Base-by-base conservation (phyloP, 495 filamentous ascomycete species). In the Aspergillus baeticus region DNA sequence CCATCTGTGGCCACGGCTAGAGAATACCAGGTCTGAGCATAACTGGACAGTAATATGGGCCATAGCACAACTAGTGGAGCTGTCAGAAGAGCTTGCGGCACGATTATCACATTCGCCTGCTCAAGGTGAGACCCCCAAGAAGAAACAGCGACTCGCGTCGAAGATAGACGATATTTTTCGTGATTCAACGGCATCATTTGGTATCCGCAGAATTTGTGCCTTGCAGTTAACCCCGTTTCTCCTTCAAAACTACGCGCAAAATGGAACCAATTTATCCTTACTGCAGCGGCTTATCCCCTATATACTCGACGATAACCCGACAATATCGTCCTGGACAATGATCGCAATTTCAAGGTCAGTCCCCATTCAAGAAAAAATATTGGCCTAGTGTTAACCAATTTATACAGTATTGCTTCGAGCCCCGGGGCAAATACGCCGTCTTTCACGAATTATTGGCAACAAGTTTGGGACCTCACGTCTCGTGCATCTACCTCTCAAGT, bases 191-290 rank as follows among this genome's bases (percentile, higher is more conserved):
- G 81, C 81, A 0, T 65, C 77, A 23, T 76, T 87, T 45, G 70
- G 79, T 4, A 72, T 77, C 11, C 72, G 75, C 37, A 85, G 81
- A 58, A 62, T 88, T 33, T 87, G 84, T 34, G 87, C 88, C 34
- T 71, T 98, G 21, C 91, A 96, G 59, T 73, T 90, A n/a, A 62
- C 96, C 18, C 83, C 88, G 0, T 95, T 97, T 61, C 75, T 91
- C 23, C 66, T 80, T 22, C 73, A 78, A 35, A 65, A 71, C 21
- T 70, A 68, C 55, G 51, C 62, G 7, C 60, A 61, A 15, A 35
- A 75, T 38, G 76, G 78, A n/a, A 68, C 68, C 14, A 79, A 80
- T 47, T 67, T 68, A 11, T 63, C 61, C 7, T 63, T 77, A 6
- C 45, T 87, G n/a, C 74, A 79, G 44, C 69, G 66, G 44, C 71